Evolutionary conservation across 192 early-diverging fungal genomes (phyloP).

Genomic region (Chytriomyces confervae): DNA sequence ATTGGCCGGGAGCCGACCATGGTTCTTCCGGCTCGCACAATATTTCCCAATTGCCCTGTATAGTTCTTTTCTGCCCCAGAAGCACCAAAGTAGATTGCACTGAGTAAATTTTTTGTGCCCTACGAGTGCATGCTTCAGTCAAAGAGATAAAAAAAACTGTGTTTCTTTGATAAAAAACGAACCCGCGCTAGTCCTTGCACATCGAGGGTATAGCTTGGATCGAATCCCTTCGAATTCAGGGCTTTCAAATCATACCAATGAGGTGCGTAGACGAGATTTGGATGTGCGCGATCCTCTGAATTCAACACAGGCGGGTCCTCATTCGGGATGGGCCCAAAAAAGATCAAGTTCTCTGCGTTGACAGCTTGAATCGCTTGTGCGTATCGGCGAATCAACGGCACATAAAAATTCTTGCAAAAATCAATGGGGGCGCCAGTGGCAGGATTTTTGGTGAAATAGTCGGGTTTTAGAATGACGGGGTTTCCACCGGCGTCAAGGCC

Average conservation of each 20-base stretch:
- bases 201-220: conserved; percentile 78
- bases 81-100: conserved; percentile 79
- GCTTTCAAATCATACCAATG: conserved; percentile 90
- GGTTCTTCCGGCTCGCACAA: conserved; percentile 61
- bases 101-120: conserved; percentile 75
- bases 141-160: not conserved
- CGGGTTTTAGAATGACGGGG: conserved; percentile 56
- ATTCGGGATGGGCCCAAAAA: conserved; percentile 85
- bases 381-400: conserved; percentile 74
- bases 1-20: conserved; percentile 70
- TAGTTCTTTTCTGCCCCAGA: conserved; percentile 80
- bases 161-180: conserved; percentile 22
- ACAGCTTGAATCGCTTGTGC: conserved; percentile 65
- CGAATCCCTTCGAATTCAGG: conserved; percentile 56
- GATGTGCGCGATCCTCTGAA: conserved; percentile 42
- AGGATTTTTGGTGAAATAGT: conserved; percentile 75
- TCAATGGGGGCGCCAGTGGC: conserved; percentile 59
- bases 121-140: conserved; percentile 24
- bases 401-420: conserved; percentile 74
- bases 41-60: conserved; percentile 70
- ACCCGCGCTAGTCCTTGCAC: conserved; percentile 77
- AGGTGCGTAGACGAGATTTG: conserved; percentile 75
- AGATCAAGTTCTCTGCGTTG: conserved; percentile 59
- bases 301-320: conserved; percentile 59
- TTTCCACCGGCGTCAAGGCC: conserved; percentile 55